Evolutionary conservation across 139 green algal genomes (phyloP).

Genomic region (Chlamydomonas sphaeroides): DNA sequence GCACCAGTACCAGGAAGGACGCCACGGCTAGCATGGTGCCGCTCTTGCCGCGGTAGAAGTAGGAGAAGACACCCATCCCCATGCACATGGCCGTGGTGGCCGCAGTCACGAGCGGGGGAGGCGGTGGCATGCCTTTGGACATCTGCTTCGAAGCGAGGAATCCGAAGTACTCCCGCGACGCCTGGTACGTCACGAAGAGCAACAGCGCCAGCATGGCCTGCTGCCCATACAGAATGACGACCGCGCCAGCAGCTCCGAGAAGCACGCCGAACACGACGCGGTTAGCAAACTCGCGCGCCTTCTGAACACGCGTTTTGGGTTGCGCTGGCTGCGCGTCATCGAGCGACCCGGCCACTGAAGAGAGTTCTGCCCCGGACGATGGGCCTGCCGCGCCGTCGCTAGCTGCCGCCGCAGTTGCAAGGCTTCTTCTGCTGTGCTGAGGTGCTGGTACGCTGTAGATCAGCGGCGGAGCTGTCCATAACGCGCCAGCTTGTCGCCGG

Average conservation of each 20-base stretch:
- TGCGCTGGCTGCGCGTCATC: background rate
- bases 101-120: slow-evolving; percentile 65
- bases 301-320: slow-evolving; percentile 13
- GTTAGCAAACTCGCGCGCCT: slow-evolving; percentile 57
- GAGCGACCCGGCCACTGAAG: background rate
- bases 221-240: slow-evolving; percentile 69
- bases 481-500: too few species aligned
- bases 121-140: slow-evolving; percentile 71
- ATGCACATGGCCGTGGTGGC: slow-evolving; percentile 79
- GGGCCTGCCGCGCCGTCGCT: too few species aligned
- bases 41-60: slow-evolving; percentile 49
- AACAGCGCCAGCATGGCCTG: slow-evolving; percentile 60
- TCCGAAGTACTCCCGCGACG: slow-evolving; percentile 75
- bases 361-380: too few species aligned
- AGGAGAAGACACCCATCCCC: slow-evolving; percentile 67
- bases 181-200: slow-evolving; percentile 79
- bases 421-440: too few species aligned
- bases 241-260: slow-evolving; percentile 65
- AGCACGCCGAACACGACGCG: slow-evolving; percentile 71
- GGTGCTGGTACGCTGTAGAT: too few species aligned
- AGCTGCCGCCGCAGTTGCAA: too few species aligned
- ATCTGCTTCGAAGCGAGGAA: slow-evolving; percentile 75
- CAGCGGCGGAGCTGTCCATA: too few species aligned
- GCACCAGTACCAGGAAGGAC: slow-evolving; percentile 81
- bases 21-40: slow-evolving; percentile 74